These are phyloP conservation scores for Marchantia polymorpha DNA, from an alignment of 225 moss, liverwort and hornwort species.

Conservation along the genomic window DNA sequence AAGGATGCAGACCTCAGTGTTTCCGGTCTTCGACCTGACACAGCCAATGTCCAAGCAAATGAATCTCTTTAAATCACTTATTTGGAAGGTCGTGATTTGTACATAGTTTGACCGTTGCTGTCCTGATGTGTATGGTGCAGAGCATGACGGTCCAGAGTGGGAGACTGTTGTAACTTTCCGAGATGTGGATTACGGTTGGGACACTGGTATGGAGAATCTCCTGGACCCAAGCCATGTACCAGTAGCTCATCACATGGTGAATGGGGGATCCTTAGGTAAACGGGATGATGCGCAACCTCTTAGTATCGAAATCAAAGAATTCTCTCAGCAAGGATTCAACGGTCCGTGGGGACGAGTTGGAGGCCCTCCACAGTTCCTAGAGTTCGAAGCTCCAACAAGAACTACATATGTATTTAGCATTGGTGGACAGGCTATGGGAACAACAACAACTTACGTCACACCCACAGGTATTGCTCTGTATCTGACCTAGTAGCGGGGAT, in stretches of 20 bases:
- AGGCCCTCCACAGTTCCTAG: constrained; percentile 33
- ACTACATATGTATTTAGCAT: constrained; percentile 51
- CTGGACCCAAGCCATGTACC: constrained; percentile 73
- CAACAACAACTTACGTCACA: constrained; percentile 65
- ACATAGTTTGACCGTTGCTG: not conserved
- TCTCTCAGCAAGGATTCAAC: constrained; percentile 44
- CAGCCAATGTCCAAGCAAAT: too few species aligned
- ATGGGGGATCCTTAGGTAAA: constrained; percentile 55
- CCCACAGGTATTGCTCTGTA: constrained; percentile 45
- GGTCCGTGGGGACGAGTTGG: constrained; percentile 51
- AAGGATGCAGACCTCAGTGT: not conserved
- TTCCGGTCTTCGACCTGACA: not conserved
- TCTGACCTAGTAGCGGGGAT: too few species aligned
- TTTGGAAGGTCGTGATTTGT: not conserved
- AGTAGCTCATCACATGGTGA: constrained; percentile 68
- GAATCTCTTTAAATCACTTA: too few species aligned
- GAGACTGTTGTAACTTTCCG: constrained; percentile 47
- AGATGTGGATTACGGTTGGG: constrained; percentile 62
- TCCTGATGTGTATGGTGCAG: constrained; percentile 27
- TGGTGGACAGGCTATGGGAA: constrained; percentile 47
- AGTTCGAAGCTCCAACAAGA: constrained; percentile 57
- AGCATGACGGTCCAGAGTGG: constrained; percentile 51
- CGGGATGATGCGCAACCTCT: constrained; percentile 52
- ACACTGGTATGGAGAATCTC: constrained; percentile 74
- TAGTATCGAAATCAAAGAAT: constrained; percentile 43